Evolutionary conservation across 2,329 filamentous ascomycete species (phyloP), one percentile per base, ranked within the genome.

Genomic region (Aspergillus ochraceus): DNA sequence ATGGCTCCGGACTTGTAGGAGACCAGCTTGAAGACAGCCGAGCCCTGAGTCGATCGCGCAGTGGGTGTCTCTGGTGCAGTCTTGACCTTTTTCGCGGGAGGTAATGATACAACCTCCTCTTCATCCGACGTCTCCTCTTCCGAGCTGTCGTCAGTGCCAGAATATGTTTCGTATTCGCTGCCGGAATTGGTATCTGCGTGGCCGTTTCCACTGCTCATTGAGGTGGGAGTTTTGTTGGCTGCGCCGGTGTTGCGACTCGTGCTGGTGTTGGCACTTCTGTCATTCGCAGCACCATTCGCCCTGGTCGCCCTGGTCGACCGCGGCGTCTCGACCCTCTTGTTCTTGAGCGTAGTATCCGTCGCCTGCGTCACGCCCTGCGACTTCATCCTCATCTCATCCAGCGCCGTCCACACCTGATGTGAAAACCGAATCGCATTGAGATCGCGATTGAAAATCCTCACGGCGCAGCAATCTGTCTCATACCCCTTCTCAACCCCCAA

Each of bases 21-120:
- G 11, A 62, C 45, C 1, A 70, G 42, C 11, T 66, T 70, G 55
- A 67, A 66, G 2, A 64, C 56, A 4, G 66, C 50, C 14, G 47
- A n/a, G 14, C 36, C 36, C n/a, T 6, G 36, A 9, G 36, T n/a
- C 17, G 36, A n/a, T 17, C 6, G 36, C 14, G 36, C 14, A 42
- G 14, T 42, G 14, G 29, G 22, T 12, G 19, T 49, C 45, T 46
- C 19, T 39, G 20, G 12, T 10, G 11, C 55, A 12, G 57, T 32
- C 6, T 53, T 51, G 14, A 54, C 52, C 52, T 59, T 55, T 14
- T 57, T 46, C 20, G 45, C 45, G 3, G 26, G 42, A 10, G 49
- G 52, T 9, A 42, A n/a, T 19, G 30, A 36, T 12, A 24, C 19
- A 17, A 32, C 42, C 17, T 55, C 58, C 22, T 60, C 59, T 17